Evolutionary conservation across 441 rosid species (phyloP), one percentile per base, ranked within the genome.

Genomic region (Arabidopsis hybrid): DNA sequence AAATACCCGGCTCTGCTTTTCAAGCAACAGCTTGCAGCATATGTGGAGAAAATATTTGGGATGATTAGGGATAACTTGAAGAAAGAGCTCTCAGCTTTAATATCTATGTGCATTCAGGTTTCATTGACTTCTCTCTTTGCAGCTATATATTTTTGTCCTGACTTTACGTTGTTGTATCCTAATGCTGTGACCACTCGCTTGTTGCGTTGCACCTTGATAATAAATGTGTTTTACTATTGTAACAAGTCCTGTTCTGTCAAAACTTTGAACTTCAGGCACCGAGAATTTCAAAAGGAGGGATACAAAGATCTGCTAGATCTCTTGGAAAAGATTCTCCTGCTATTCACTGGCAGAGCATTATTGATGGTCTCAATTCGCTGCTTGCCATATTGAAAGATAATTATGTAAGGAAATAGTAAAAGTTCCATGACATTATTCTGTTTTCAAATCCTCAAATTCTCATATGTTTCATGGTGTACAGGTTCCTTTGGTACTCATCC

Each of bases 1-100:
- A 95, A 91, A 81, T 91, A 95, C 69, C 99, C 99, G 36, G 99
- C 99, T 59, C 85, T 96, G 79, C 98, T 96, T 76, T 96, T 96
- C 84, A 90, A 87, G 80, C 97, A 96, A 81, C 99, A 96, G 81
- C 96, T 96, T 65, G 93, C 99, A 8, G 97, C 98, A 1, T 96
- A 88, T 64, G 92, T 96, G 53, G 98, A 96, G 86, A 96, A 91
- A 75, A 93, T 93, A 58, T 96, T 88, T 74, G 99, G 99, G 73
- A 96, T 96, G 77, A 86, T 96, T 77, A 85, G 99, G 60, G 99
- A 96, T 85, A 96, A 93, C 81, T 81, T 91, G 82, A 96, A 96
- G 88, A 91, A 89, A 83, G 98, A 93, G 71, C 78, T 93, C 72
- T 76, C 89, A 4, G 81, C 97, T 65, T 86, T 89, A 32, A 85